Evolutionary conservation across 2,329 filamentous ascomycete species (phyloP), one percentile per base, ranked within the genome.

Genomic region (Colletotrichum acutatum): DNA sequence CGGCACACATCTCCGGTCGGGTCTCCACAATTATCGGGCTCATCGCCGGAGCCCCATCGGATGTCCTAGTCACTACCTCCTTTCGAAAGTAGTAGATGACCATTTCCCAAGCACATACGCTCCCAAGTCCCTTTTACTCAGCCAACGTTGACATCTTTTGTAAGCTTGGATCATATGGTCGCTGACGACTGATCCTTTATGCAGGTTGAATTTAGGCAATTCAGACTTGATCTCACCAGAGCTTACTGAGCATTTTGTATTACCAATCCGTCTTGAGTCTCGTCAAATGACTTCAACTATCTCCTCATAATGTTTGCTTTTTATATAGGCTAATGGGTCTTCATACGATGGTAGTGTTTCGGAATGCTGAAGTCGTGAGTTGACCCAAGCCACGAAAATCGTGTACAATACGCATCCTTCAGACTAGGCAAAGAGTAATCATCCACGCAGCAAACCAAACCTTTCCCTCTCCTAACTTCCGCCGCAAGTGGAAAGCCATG

Each of bases 401-500:
- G 42, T 8, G 42, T 49, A 49, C 5, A 9, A n/a, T 4, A 49
- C 42, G 19, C 16, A n/a, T 11, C 42, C 19, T 37, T 28, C n/a
- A 52, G 26, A 12, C 28, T 6, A 34, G 24, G 26, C 5, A 5
- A 5, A 8, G 5, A 22, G 24, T 54, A 5, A 12, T 46, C 8
- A 49, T 11, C 8, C 24, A 53, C 8, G 9, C 24, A 28, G 6
- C 28, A 53, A 19, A 49, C 11, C n/a, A 16, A 32, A 14, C 22
- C 37, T n/a, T 0, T 1, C 14, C 14, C 19, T n/a, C 7, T 22
- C 19, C 28, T 46, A 5, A 37, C 16, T n/a, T 6, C 8, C 16
- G 37, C 14, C 37, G 5, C 14, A 2, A 32, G 8, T 7, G 24
- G 26, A 24, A 42, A 14, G 22, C n/a, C 30, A 82, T 83, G 80